Percentiles rank a stretch among this genome's conserved stretches.
Conservation (phyloP, 2,329 filamentous ascomycete species). For the Colletotrichum tofieldiae region DNA sequence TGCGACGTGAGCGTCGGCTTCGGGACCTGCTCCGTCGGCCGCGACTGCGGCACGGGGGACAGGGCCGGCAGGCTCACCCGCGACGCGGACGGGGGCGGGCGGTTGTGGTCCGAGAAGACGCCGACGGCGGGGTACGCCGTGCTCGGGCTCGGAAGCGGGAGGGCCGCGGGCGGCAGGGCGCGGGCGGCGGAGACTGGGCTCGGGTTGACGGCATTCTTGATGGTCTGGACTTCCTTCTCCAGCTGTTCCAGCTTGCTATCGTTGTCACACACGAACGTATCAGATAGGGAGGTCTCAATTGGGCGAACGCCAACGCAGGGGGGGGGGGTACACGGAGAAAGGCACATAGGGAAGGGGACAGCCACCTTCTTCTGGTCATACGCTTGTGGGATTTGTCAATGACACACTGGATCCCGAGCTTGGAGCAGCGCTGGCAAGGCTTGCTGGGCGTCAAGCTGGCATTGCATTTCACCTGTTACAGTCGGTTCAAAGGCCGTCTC, state of each 20-base stretch:
- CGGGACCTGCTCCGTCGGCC: conserved; percentile 40
- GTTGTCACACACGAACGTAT: conserved; percentile 13
- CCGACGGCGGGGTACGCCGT: conserved; percentile 44
- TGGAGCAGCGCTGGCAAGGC: conserved; percentile 62
- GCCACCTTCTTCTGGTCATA: conserved; percentile 61
- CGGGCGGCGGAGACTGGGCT: conserved; percentile 29
- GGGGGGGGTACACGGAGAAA: background rate
- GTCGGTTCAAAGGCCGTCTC: conserved; percentile 7
- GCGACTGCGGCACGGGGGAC: conserved; percentile 31
- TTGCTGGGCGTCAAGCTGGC: conserved; percentile 56
- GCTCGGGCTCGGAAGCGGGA: conserved; percentile 50
- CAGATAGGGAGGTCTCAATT: conserved; percentile 16
- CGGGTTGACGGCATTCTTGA: conserved; percentile 55
- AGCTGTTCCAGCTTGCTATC: conserved; percentile 66
- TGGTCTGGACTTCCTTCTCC: conserved; percentile 45
- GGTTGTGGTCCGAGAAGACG: conserved; percentile 44
- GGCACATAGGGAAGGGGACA: conserved; percentile 1
- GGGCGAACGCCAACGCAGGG: background rate
- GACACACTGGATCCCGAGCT: conserved; percentile 60
- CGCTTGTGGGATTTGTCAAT: conserved; percentile 65
- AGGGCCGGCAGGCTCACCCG: conserved; percentile 37
- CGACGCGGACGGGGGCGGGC: conserved; percentile 38
- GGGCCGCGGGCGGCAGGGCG: conserved; percentile 14
- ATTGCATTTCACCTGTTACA: conserved; percentile 61
- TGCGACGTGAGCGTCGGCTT: conserved; percentile 49